phyloP scores from a whole-genome alignment of 768 basidiomycete genomes.

The Russula ochroleuca region DNA sequence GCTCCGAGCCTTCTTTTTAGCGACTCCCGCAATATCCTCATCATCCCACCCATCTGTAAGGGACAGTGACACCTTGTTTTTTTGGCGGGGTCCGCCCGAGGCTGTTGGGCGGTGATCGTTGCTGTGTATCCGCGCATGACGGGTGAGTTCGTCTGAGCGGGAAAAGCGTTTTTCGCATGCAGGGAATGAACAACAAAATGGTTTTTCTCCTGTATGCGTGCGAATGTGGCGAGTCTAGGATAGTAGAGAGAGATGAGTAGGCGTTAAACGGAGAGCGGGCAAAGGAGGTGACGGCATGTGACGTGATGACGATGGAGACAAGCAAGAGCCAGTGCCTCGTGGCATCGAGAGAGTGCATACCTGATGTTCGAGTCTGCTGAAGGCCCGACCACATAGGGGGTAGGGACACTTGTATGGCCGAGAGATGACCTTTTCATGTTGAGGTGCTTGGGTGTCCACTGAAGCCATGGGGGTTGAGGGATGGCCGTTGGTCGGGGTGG shows the following conservation, averaged over 20 bases:
- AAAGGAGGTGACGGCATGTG: not conserved
- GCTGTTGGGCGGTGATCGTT: slow-evolving; percentile 42
- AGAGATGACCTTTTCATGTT: slow-evolving; percentile 33
- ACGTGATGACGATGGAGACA: not conserved
- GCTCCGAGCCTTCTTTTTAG: slow-evolving; percentile 57
- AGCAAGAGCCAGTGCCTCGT: not conserved
- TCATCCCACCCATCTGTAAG: slow-evolving; percentile 24
- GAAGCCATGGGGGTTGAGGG: not conserved
- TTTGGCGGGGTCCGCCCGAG: slow-evolving; percentile 7
- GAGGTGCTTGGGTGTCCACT: not conserved
- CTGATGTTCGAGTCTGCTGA: slow-evolving; percentile 95
- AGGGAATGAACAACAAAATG: slow-evolving; percentile 86
- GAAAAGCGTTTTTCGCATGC: slow-evolving; percentile 99
- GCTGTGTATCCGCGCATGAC: slow-evolving; percentile 91
- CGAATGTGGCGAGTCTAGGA: slow-evolving; percentile 92
- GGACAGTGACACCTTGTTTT: slow-evolving; percentile 14
- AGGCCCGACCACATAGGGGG: slow-evolving; percentile 86
- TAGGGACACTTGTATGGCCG: slow-evolving; percentile 97
- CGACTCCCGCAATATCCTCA: slow-evolving; percentile 14
- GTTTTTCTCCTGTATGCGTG: slow-evolving; percentile 98
- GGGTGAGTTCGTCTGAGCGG: slow-evolving; percentile 95
- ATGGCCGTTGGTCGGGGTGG: not conserved
- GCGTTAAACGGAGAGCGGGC: not conserved
- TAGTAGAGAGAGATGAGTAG: slow-evolving; percentile 9
- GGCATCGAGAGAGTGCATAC: slow-evolving; percentile 40